phyloP scores from a whole-genome alignment of 1,284 basidiomycete species.

The Uromyces viciae-fabae region DNA sequence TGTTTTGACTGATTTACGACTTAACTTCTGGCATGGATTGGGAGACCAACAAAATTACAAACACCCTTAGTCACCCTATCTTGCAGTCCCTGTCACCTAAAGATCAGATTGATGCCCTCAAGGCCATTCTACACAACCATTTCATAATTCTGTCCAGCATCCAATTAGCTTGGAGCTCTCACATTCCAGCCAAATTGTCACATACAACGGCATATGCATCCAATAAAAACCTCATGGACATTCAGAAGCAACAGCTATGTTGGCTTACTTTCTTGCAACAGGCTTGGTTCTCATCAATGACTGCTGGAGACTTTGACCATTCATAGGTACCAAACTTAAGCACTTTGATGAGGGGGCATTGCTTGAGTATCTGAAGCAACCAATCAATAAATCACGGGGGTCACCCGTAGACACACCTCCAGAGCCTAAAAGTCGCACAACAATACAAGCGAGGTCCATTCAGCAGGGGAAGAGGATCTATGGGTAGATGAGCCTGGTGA shows the following conservation, averaged over 20 bases:
- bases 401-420: no score
- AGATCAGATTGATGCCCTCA: background rate
- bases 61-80: background rate
- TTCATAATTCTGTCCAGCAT: background rate
- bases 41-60: no score
- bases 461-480: no score
- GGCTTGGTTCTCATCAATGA: background rate
- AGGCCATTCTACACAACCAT: slow-evolving; percentile 14
- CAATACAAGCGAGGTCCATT: no score
- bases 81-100: background rate
- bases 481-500: no score
- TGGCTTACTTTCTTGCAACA: background rate
- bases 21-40: no score
- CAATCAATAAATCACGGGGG: no score
- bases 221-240: background rate
- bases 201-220: background rate
- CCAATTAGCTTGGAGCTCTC: background rate
- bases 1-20: background rate
- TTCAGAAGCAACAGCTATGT: background rate
- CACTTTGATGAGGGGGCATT: background rate
- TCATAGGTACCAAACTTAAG: background rate
- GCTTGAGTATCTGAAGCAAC: background rate
- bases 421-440: no score
- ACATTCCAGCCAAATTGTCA: background rate
- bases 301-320: slow-evolving; percentile 4